A percentile compares a stretch with the other conserved stretches of the same genome.
Evolutionary conservation across 2,329 filamentous ascomycete species (phyloP).

Genomic region (Botrytis squamosa): DNA sequence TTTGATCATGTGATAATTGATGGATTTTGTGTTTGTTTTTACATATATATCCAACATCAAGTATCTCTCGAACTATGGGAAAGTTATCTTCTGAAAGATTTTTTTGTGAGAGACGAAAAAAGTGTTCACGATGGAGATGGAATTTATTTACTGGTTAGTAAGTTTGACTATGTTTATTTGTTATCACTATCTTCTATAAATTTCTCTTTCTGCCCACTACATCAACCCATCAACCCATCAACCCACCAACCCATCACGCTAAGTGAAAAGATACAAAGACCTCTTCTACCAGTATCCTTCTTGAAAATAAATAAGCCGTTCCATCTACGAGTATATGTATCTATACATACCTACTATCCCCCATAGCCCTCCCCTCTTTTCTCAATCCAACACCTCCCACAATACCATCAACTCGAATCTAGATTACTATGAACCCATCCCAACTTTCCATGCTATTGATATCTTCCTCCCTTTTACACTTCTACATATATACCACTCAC

Average conservation of each 20-base stretch:
- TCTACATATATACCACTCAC: not conserved
- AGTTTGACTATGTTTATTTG: too few species aligned
- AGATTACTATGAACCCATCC: not conserved
- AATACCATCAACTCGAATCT: not conserved
- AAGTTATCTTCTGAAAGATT: too few species aligned
- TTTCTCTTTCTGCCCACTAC: not conserved
- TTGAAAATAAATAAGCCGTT: not conserved
- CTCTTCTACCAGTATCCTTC: not conserved
- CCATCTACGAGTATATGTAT: too few species aligned
- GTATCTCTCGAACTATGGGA: too few species aligned
- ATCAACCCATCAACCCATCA: not conserved
- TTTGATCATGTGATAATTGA: constrained; percentile 5
- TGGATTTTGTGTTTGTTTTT: accelerated
- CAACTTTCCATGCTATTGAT: too few species aligned
- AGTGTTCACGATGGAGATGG: not conserved
- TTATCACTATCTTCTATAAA: not conserved
- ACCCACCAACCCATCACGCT: not conserved
- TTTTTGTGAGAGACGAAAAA: too few species aligned
- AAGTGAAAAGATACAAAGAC: not conserved
- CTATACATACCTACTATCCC: not conserved
- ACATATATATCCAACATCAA: accelerated
- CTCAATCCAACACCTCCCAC: not conserved
- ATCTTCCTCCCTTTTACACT: too few species aligned
- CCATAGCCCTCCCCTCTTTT: too few species aligned
- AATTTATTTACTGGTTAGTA: not conserved